Evolutionary conservation across 805 yeast species (phyloP), one percentile per base, ranked within the genome.

Genomic region (Wickerhamomyces chambardii): DNA sequence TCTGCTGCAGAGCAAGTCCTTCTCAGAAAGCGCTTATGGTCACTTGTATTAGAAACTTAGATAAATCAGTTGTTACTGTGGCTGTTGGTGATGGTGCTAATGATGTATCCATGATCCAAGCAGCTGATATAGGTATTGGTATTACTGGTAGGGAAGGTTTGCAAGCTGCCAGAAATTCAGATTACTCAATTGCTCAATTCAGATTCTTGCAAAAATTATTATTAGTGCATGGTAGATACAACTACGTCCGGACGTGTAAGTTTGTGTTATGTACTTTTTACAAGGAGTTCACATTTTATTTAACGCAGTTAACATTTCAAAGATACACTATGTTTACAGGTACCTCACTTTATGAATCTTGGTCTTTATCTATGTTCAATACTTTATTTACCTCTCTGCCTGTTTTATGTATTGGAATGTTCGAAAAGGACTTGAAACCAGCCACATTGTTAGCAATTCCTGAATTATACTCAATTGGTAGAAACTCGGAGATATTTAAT

Each of bases 61-160:
- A 81, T 47, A 77, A 69, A 33, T 60, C 61, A 2, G 70, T 84
- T 29, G 96, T 92, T 6, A 86, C 97, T 0, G 66, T 92, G 41
- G 98, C 98, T 0, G 84, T 92, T 53, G 99, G 99, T 7, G 99
- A 92, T 61, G 99, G 99, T 44, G 99, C 99, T 2, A 92, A 92
- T 54, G 99, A 92, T 58, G 89, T 92, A 53, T 97, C 99, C 1
- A 92, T 92, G 99, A 92, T 92, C 42, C 97, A 92, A 61, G 82
- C 94, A 51, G 99, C 99, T 0, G 97, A 92, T 58, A 86, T 92
- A 37, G 99, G 99, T 21, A 75, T 92, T 42, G 98, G 98, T 21
- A 92, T 92, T 35, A 89, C 97, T 1, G 99, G 98, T 27, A 84
- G 82, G 47, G 98, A 92, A 59, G 98, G 98, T 2, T 63, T 92